Conservation (phyloP, 257 asterid genomes). For the Nicotiana attenuata region DNA sequence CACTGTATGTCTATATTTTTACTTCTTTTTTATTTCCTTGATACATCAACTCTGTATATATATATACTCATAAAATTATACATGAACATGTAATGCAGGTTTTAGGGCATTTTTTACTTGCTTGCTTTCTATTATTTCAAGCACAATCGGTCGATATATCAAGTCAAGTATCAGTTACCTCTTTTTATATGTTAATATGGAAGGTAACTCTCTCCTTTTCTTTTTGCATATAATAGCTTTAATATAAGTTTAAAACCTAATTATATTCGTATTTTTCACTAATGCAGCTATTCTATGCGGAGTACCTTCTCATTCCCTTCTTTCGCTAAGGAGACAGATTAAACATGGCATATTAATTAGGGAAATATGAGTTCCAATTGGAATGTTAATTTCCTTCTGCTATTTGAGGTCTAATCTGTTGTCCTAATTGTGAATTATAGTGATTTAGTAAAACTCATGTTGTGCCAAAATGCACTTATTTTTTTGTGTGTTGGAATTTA, state of each 20-base stretch:
- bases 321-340: slow-evolving; percentile 7
- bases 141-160: slow-evolving; percentile 9
- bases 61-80: background rate
- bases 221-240: background rate
- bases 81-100: slow-evolving; percentile 1
- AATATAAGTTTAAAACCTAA: background rate
- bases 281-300: slow-evolving; percentile 15
- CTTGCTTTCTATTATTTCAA: slow-evolving; percentile 5
- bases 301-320: slow-evolving; percentile 17
- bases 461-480: background rate
- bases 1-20: background rate
- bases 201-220: slow-evolving; percentile 7
- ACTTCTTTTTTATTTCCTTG: background rate
- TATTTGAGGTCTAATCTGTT: background rate
- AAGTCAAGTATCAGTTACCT: slow-evolving; percentile 12
- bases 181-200: slow-evolving; percentile 21
- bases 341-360: background rate
- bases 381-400: background rate
- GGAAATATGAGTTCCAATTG: background rate
- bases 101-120: slow-evolving; percentile 8
- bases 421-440: background rate
- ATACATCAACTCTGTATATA: background rate
- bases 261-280: background rate
- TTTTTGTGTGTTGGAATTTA: too few relatives aligned
- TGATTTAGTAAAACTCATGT: background rate